These are phyloP conservation scores for Sparassis latifolia DNA, from an alignment of 1,284 basidiomycete species.

Conservation along the genomic window DNA sequence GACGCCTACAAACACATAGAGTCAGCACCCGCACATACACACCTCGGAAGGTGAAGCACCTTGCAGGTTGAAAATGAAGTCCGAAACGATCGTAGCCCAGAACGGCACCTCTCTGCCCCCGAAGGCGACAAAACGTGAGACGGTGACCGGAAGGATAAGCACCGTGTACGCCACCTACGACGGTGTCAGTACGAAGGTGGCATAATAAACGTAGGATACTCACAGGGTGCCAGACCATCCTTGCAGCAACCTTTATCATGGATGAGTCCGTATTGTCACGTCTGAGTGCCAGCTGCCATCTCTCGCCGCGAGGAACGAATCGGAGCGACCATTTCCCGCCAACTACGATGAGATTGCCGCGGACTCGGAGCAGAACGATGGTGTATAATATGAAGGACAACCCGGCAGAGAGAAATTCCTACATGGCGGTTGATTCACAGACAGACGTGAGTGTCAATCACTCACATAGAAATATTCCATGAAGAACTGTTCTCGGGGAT, in stretches of 20 bases:
- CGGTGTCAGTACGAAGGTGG: background rate
- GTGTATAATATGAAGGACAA: slow-evolving; percentile 31
- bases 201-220: background rate
- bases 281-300: slow-evolving; percentile 30
- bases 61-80: slow-evolving; percentile 32
- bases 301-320: slow-evolving; percentile 25
- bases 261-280: slow-evolving; percentile 31
- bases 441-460: background rate
- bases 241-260: slow-evolving; percentile 27
- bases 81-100: slow-evolving; percentile 27
- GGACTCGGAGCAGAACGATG: slow-evolving; percentile 31
- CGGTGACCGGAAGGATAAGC: slow-evolving; percentile 30
- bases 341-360: slow-evolving; percentile 29
- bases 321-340: slow-evolving; percentile 28
- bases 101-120: slow-evolving; percentile 24
- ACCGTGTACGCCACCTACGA: slow-evolving; percentile 29
- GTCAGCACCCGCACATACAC: background rate
- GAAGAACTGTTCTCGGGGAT: slow-evolving; percentile 33
- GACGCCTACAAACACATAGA: slow-evolving; percentile 19
- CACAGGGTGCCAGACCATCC: slow-evolving; percentile 27
- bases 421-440: background rate
- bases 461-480: slow-evolving; percentile 43
- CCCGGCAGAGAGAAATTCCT: slow-evolving; percentile 31
- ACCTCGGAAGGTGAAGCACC: slow-evolving; percentile 12
- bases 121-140: slow-evolving; percentile 29